These are phyloP conservation scores for Yamadazyma takamatsuzukensis DNA, from an alignment of 805 yeast genomes.

Conservation along the genomic window DNA sequence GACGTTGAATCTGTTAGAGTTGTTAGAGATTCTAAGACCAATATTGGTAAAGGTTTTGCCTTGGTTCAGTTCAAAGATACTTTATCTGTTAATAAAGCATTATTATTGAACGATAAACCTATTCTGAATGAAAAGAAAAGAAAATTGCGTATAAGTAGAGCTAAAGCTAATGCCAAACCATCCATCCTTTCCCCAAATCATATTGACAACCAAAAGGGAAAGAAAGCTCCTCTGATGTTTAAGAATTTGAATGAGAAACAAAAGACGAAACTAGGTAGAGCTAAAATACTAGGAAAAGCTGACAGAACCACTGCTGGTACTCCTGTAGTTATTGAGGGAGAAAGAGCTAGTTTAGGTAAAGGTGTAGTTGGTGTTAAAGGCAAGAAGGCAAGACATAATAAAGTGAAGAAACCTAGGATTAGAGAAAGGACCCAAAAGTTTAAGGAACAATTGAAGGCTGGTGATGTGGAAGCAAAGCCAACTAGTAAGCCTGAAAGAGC, in stretches of 20 bases:
- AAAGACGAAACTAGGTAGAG: conserved; percentile 77
- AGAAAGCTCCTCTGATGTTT: conserved; percentile 10
- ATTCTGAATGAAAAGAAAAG: conserved; percentile 42
- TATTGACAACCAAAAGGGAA: conserved; percentile 29
- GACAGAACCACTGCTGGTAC: conserved; percentile 70
- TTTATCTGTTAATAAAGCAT: conserved; percentile 73
- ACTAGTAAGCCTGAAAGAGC: too few species aligned
- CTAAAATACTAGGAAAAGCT: conserved; percentile 72
- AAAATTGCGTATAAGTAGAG: conserved; percentile 71
- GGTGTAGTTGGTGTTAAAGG: conserved; percentile 47
- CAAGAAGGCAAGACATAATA: conserved; percentile 23
- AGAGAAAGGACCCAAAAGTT: conserved; percentile 52
- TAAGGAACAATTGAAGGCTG: conserved; percentile 27
- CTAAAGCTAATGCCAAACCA: conserved; percentile 38
- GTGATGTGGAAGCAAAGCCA: background rate
- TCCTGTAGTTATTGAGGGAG: conserved; percentile 57
- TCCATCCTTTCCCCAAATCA: conserved; percentile 43
- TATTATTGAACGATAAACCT: conserved; percentile 70
- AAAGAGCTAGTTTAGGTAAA: conserved; percentile 68
- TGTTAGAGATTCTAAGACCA: conserved; percentile 88
- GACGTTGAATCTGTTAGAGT: conserved; percentile 86
- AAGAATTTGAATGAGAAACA: conserved; percentile 56
- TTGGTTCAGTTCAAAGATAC: conserved; percentile 83
- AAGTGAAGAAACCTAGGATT: conserved; percentile 55
- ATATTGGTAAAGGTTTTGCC: conserved; percentile 96